phyloP scores from a whole-genome alignment of 306 rosid genomes.

The Vicia sativa region DNA sequence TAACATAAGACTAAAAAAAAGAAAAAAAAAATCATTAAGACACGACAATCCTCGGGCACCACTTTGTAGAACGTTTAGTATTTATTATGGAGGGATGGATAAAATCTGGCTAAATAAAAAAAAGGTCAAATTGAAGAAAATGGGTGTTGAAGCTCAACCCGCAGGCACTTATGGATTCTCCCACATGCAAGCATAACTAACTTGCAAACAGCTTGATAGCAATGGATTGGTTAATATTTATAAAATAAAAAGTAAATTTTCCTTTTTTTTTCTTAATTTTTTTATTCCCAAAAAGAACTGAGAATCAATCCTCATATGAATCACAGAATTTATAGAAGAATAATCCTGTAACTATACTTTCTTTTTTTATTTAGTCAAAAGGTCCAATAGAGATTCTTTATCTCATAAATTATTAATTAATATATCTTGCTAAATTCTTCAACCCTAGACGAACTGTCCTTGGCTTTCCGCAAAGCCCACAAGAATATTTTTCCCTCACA shows the following conservation, averaged over 20 bases:
- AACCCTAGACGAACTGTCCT: constrained; percentile 65
- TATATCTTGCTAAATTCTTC: constrained; percentile 43
- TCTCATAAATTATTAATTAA: constrained; percentile 24
- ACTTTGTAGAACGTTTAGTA: too few relatives aligned
- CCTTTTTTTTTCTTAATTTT: neutral
- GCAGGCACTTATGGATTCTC: neutral
- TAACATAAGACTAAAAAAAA: too few relatives aligned
- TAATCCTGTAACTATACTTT: constrained; percentile 42
- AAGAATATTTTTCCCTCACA: constrained; percentile 61
- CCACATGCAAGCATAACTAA: neutral
- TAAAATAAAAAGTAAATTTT: constrained; percentile 20
- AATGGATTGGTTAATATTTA: neutral
- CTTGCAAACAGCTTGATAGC: constrained; percentile 36
- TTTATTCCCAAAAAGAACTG: constrained; percentile 42
- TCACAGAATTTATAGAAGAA: constrained; percentile 55
- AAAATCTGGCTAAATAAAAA: too few relatives aligned
- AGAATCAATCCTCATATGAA: constrained; percentile 53
- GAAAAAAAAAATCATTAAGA: too few relatives aligned
- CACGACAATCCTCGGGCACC: too few relatives aligned
- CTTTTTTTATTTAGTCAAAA: constrained; percentile 34
- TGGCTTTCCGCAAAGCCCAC: constrained; percentile 67
- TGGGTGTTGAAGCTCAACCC: neutral
- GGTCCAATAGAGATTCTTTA: constrained; percentile 54
- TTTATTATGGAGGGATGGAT: too few relatives aligned
- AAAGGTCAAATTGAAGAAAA: neutral